Base-by-base conservation (phyloP, 2,329 filamentous ascomycete species). In the Aureobasidium namibiae region DNA sequence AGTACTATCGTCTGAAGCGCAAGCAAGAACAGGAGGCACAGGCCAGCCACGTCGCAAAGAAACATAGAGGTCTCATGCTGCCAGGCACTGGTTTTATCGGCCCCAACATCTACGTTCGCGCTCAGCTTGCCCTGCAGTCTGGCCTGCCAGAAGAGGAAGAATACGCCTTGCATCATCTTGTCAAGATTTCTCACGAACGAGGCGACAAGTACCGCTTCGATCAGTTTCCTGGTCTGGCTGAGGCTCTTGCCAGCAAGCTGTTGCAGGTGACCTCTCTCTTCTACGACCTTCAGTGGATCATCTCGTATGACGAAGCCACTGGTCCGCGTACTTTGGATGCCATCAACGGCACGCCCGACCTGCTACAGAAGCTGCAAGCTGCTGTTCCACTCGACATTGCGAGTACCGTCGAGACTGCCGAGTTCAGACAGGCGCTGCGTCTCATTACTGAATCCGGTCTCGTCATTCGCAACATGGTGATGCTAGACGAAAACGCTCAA, bases 151-250 rank as follows among this genome's bases (percentile, higher is more conserved):
- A 86, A 13, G 92, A 99, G 70, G 88, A 96, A 67, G 86, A 90
- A n/a, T 97, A 95, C 73, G 92, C 91, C 0, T 78, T 97, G 11
- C 90, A 95, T 67, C 92, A 97, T 67, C 76, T 97, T 4, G 91
- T 97, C 61, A 95, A 96, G 70, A 96, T 97, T 29, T 96, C 92
- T 0, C 94, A 87, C 68, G 92, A 97, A 72, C 84, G 92, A 44
- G 92, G 92, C 46, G 94, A 97, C 70, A 96, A 96, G 73, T 96
- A 95, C 74, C 88, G 90, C 62, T 96, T 97, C 65, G 91, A 95
- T 66, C 89, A 90, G 5, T 97, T 96, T 66, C 87, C 89, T 1
- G 87, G 90, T 10, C 80, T 99, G 29, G 90, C 90, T 0, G 94
- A 97, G 72, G 89, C 89, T 3, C 80, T 99, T 10, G 85, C 95